Base-by-base conservation (phyloP, 805 yeast genomes). In the Kodamaea fukazawae region DNA sequence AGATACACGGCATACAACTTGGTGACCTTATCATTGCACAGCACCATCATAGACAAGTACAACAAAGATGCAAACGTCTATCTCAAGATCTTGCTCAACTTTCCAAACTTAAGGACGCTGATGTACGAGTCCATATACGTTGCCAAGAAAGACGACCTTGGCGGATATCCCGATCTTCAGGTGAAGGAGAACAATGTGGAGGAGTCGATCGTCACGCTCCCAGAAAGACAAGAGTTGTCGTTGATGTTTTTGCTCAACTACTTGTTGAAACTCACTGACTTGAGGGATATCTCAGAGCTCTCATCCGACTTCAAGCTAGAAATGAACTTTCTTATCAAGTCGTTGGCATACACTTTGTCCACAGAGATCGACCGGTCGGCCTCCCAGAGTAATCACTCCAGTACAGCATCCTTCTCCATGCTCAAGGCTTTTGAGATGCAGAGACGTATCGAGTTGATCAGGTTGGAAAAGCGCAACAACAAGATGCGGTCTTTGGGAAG, bases 171-270 rank as follows among this genome's bases (percentile, higher is more conserved):
- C 10, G 42, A 38, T 25, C 28, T 26, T 26, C 18, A 14, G 26
- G 29, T 16, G 4, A 15, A 23, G 3, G 35, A 35, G n/a, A 13
- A 31, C 12, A 38, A 20, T 22, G 33, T 20, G 7, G 41, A 32
- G 11, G 44, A 40, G 27, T 39, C 41, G 9, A 38, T 43, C 9
- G 37, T 46, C 9, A 31, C 34, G 8, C 25, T 50, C 11, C 22
- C 28, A 22, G 52, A 54, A 30, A 49, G 69, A 38, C 64, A 57
- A 36, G 68, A 64, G 42, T 45, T 63, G 4, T 50, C 68, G 3
- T 47, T 63, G 35, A 33, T 62, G 42, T 63, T 46, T 31, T 36
- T 56, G 1, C 35, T 64, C 5, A 61, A 60, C 35, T 49, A 51
- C 40, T 37, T 60, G 13, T 43, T 58, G 13, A 46, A 48, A 13